A percentile compares a stretch with the other conserved stretches of the same genome.
Evolutionary conservation across 2,329 filamentous ascomycete genomes (phyloP).

Genomic region (Aspergillus sp.): DNA sequence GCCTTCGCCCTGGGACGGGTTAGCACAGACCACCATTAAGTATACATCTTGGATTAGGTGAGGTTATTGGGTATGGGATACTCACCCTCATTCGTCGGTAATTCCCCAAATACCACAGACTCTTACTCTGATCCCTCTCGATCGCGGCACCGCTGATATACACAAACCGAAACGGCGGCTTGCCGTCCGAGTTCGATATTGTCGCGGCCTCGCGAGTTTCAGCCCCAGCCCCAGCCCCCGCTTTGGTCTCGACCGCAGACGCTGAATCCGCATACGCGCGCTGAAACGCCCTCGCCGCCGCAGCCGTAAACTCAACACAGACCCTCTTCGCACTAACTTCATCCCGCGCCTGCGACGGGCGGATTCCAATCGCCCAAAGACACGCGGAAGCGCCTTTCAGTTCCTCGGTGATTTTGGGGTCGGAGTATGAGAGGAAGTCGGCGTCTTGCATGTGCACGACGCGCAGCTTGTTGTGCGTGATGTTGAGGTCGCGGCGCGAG

Average conservation of each 20-base stretch:
- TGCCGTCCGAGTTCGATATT: background rate
- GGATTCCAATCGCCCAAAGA: conserved; percentile 42
- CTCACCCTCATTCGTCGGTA: conserved; percentile 25
- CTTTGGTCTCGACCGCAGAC: no score
- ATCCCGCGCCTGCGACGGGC: conserved; percentile 4
- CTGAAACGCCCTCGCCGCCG: conserved; percentile 14
- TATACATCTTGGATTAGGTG: background rate
- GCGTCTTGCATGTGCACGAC: conserved; percentile 51
- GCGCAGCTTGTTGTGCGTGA: conserved; percentile 53
- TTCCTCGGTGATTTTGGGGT: conserved; percentile 42
- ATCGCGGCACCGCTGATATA: conserved; percentile 24
- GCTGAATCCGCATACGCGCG: background rate
- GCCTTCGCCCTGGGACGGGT: conserved; percentile 21
- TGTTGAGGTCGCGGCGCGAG: conserved; percentile 43
- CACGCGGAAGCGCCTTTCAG: conserved; percentile 51
- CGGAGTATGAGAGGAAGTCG: conserved; percentile 60
- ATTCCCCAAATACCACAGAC: conserved; percentile 24
- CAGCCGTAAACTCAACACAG: conserved; percentile 22
- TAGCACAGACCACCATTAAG: background rate
- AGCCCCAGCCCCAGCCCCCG: no score
- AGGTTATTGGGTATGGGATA: background rate
- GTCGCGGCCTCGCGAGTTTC: background rate
- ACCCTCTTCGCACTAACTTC: background rate
- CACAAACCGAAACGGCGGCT: conserved; percentile 23
- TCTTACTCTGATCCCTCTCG: conserved; percentile 25